phyloP scores from a whole-genome alignment of 495 filamentous ascomycete genomes.

The Lasiosphaeria ovina region DNA sequence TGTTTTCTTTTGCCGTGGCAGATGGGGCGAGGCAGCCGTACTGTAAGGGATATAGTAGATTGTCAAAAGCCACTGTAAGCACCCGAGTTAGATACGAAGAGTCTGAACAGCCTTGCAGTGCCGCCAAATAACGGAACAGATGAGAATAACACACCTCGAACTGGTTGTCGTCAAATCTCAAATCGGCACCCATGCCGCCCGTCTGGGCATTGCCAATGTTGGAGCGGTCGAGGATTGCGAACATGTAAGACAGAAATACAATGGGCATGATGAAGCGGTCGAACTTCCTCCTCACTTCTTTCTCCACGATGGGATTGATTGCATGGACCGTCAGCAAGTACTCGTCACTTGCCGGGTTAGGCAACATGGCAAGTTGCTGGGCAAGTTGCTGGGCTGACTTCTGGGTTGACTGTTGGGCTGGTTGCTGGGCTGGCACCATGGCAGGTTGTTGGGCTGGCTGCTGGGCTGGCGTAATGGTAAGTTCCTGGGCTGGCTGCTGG shows the following conservation, averaged over 20 bases:
- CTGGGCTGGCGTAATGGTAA: too few species aligned
- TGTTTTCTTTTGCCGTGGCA: constrained; percentile 7
- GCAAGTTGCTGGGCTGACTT: too few species aligned
- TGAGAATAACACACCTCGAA: constrained; percentile 29
- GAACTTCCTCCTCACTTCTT: constrained; percentile 56
- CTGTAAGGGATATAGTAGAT: constrained; percentile 73
- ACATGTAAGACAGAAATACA: constrained; percentile 55
- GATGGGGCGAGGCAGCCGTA: constrained; percentile 11
- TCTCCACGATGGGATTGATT: constrained; percentile 56
- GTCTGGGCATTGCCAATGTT: constrained; percentile 68
- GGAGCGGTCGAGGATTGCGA: constrained; percentile 66
- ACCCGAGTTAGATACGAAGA: background rate
- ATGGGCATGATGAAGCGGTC: constrained; percentile 54
- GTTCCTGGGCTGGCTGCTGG: too few species aligned
- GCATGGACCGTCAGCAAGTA: too few species aligned
- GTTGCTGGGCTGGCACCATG: too few species aligned
- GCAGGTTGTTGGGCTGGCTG: background rate
- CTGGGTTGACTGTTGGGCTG: too few species aligned
- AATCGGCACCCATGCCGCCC: constrained; percentile 45
- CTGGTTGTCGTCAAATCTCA: constrained; percentile 40
- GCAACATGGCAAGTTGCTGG: too few species aligned
- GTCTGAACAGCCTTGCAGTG: background rate
- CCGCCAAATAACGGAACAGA: background rate
- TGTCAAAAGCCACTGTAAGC: constrained; percentile 65
- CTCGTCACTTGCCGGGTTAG: too few species aligned